A percentile compares a stretch with the other conserved stretches of the same genome.
Conservation (phyloP, 192 early-diverging fungal species). For the Diversispora epigaea region DNA sequence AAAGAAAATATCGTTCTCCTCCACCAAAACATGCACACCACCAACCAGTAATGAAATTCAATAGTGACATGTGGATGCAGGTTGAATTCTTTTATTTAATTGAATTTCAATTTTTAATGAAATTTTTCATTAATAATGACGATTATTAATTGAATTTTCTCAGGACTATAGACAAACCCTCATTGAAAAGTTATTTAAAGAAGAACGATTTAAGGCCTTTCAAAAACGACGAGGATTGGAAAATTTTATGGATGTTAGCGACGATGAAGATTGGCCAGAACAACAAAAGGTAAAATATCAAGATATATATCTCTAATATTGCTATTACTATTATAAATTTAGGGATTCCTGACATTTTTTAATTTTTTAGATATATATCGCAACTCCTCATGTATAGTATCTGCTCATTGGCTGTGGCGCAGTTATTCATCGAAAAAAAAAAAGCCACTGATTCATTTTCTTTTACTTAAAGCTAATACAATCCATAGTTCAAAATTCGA, state of each 20-base stretch:
- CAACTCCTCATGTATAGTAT: no score
- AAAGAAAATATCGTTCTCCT: constrained; percentile 28
- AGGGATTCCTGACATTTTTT: not conserved
- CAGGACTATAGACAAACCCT: constrained; percentile 26
- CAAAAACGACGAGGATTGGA: constrained; percentile 24
- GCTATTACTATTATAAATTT: not conserved
- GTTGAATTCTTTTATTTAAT: constrained; percentile 13
- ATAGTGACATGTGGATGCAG: constrained; percentile 35
- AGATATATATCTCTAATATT: not conserved
- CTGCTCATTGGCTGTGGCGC: no score
- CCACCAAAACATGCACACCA: constrained; percentile 33
- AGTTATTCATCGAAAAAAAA: not conserved
- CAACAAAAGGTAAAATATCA: constrained; percentile 15
- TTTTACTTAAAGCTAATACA: constrained; percentile 21
- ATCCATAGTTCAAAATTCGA: constrained; percentile 17
- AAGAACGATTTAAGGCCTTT: constrained; percentile 35
- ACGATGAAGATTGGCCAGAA: constrained; percentile 34
- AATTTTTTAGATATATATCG: not conserved
- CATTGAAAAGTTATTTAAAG: constrained; percentile 34
- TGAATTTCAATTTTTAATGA: not conserved
- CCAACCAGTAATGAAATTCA: constrained; percentile 36
- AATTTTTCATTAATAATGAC: not conserved
- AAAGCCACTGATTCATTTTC: not conserved
- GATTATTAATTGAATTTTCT: not conserved
- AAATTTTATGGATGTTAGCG: constrained; percentile 33